A percentile compares a stretch with the other conserved stretches of the same genome.
Conservation (phyloP, 2,329 filamentous ascomycete genomes). For the Xylariaceae sp. region DNA sequence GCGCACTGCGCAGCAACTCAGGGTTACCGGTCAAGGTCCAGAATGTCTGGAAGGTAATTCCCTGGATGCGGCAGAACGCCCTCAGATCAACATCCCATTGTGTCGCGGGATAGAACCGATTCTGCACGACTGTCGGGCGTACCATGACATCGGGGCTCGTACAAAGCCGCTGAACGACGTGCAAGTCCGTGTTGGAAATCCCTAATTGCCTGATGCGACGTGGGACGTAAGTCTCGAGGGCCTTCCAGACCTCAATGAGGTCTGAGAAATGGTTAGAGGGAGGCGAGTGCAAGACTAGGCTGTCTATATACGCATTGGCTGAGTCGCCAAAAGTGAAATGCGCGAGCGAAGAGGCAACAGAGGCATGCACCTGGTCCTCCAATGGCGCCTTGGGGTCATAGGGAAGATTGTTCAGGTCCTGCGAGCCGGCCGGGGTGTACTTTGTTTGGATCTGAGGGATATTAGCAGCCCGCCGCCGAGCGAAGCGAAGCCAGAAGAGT, state of each 20-base stretch:
- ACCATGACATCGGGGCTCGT: slow-evolving; percentile 27
- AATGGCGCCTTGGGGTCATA: slow-evolving; percentile 58
- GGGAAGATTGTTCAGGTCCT: slow-evolving; percentile 57
- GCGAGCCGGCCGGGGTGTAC: slow-evolving; percentile 62
- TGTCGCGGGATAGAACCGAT: slow-evolving; percentile 62
- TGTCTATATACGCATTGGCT: slow-evolving; percentile 53
- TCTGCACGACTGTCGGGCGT: slow-evolving; percentile 63
- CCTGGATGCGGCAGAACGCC: slow-evolving; percentile 41
- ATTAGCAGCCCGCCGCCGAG: slow-evolving; percentile 13
- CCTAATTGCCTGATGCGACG: slow-evolving; percentile 62
- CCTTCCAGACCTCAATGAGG: slow-evolving; percentile 61
- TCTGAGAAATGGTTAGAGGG: slow-evolving; percentile 38
- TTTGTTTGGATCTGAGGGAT: slow-evolving; percentile 69
- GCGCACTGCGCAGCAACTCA: slow-evolving; percentile 37
- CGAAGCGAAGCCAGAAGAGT: neutral
- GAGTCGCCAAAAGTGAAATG: slow-evolving; percentile 39
- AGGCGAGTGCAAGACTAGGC: slow-evolving; percentile 69
- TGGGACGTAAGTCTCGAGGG: slow-evolving; percentile 64
- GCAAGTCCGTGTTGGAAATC: slow-evolving; percentile 68
- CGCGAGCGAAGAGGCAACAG: slow-evolving; percentile 16
- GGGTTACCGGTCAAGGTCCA: slow-evolving; percentile 51
- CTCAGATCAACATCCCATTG: slow-evolving; percentile 58
- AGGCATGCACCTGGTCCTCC: slow-evolving; percentile 47
- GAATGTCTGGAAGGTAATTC: slow-evolving; percentile 50
- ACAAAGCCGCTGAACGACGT: slow-evolving; percentile 52